Base-by-base conservation (phyloP, 164 flowering plant genomes). In the Stephania cephalantha region DNA sequence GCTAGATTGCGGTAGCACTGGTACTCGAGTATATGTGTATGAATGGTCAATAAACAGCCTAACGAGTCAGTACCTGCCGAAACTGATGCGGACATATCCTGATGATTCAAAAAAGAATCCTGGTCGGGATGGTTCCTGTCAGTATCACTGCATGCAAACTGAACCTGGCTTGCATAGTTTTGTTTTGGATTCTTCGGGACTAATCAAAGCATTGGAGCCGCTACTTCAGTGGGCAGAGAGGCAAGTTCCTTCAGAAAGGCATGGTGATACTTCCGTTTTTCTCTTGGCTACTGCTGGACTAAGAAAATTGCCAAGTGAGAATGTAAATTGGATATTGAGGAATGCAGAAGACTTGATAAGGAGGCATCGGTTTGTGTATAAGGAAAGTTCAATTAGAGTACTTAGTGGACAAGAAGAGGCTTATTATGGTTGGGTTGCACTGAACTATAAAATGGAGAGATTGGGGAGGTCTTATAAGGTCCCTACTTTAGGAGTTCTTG, bases 1-100 rank as follows among this genome's bases (percentile, higher is more conserved):
- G 73, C 77, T 89, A 78, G 95, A 91, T 76, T 91, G 93, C 85
- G 93, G 95, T 74, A 89, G 95, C 82, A 89, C 90, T 8, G 93
- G 93, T 25, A 85, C 90, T 2, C 84, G 91, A 79, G 86, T 91
- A 71, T 81, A 83, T 83, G 89, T 86, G 71, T 88, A 84, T 76
- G 81, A 88, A 79, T 88, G 91, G 91, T 70, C 46, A 44, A 45
- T 20, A 8, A 78, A 75, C 58, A 76, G 30, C 77, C 71, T 61
- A 13, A 76, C 31, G 53, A 20, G 68, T 31, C 22, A 53, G 35
- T 78, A 72, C 18, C 79, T 81, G 70, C 93, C 91, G 9, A 46
- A 82, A 58, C 77, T 88, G 80, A 20, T 89, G 79, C 85, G 75
- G 74, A 81, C 86, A 9, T 87, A 80, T 76, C 91, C 93, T 10